These are phyloP conservation scores for Blastobotrys proliferans DNA, from an alignment of 1,139 yeast species.

Conservation along the genomic window DNA sequence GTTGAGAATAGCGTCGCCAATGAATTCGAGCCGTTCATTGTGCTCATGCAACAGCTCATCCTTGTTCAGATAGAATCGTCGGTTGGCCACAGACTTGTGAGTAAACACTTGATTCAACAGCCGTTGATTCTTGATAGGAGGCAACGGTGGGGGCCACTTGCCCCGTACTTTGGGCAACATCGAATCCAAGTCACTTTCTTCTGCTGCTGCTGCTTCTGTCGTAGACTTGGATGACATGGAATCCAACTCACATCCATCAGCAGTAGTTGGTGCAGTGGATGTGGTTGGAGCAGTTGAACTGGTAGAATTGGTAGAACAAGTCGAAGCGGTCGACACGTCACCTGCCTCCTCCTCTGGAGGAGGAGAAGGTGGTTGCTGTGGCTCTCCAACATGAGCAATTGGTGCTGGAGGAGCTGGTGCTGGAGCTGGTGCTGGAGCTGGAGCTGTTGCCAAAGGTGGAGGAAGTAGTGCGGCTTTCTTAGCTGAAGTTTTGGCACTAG, in stretches of 20 bases:
- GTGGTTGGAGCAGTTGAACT: background rate
- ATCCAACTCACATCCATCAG: no score
- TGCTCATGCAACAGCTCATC: conserved; percentile 59
- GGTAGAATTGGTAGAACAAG: no score
- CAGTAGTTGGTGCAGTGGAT: background rate
- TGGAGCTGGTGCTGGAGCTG: background rate
- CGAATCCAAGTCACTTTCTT: background rate
- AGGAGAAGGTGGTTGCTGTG: no score
- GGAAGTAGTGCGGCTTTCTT: background rate
- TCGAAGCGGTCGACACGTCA: no score
- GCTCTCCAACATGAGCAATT: no score
- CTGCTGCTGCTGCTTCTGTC: background rate
- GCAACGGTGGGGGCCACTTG: conserved; percentile 62
- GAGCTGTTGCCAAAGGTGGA: background rate
- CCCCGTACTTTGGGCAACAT: background rate
- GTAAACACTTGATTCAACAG: conserved; percentile 71
- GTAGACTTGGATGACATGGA: background rate
- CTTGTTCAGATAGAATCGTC: conserved; percentile 50
- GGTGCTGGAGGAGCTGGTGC: no score
- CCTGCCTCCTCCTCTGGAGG: no score
- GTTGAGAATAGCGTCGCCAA: conserved; percentile 88
- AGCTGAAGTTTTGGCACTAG: no score
- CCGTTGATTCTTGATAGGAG: conserved; percentile 56
- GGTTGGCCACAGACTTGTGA: conserved; percentile 70
- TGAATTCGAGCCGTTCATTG: conserved; percentile 87